Base-by-base conservation (phyloP, 345 rosid species). In the Fremontodendron californicum region DNA sequence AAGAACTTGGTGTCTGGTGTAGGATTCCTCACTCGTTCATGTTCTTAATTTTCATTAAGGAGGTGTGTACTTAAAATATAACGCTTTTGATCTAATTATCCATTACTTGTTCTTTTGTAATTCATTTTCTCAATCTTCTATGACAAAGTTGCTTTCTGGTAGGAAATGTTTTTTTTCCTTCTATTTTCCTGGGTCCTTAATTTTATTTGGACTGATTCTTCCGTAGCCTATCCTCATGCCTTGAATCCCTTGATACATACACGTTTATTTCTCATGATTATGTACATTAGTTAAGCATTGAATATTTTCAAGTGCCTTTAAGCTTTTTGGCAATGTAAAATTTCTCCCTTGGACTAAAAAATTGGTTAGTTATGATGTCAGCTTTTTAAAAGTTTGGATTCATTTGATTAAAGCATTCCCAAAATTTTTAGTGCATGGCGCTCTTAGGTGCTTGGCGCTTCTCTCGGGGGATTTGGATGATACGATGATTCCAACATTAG, bases 391-490 rank as follows among this genome's bases (percentile, higher is more conserved):
- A 29, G 60, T 64, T 60, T 4, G 61, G 69, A 67, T 63, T 72
- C 48, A 68, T 39, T 80, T 55, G 69, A 21, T 66, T 78, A 31
- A 77, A 64, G 35, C 76, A 21, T 75, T 68, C 73, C 42, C 74
- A 68, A 55, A 69, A 74, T 82, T 75, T 85, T 78, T 77, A 95
- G 99, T 95, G 78, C 86, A 89, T 73, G 99, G 98, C 48, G 97
- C 92, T 84, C 86, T 93, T 81, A 89, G 90, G 86, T 95, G 99
- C 81, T 75, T 92, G 85, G 90, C 97, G 40, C 93, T 95, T 84
- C 86, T 95, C 70, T 89, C 96, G 0, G 91, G 89, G 23, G 98
- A 95, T 79, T 81, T 95, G 82, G 99, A 92, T 77, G 99, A 95
- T 84, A 79, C 85, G 64, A 75, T 86, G 82, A 92, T 95, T 85